Base-by-base conservation (phyloP, 805 yeast genomes). In the Saturnispora saitoi region DNA sequence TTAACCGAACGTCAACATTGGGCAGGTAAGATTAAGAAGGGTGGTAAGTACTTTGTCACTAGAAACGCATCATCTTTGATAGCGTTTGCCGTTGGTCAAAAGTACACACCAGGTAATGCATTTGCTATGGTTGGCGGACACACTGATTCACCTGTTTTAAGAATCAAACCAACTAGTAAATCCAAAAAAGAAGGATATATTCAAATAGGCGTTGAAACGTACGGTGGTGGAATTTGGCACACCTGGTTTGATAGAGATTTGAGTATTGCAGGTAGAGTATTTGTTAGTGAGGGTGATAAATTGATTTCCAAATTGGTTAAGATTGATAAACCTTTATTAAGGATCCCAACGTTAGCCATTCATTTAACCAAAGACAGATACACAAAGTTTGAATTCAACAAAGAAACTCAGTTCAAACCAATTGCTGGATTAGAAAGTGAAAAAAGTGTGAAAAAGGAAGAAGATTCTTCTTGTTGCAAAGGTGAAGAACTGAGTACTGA, bases 241-340 rank as follows among this genome's bases (percentile, higher is more conserved):
- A 79, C 96, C 4, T 91, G 98, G 97, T 91, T 93, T 61, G 99
- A 91, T 65, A 79, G 97, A 51, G 97, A 91, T 64, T 73, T 93
- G 57, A 76, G 91, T 34, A 70, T 89, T 51, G 98, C 97, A 8
- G 99, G 99, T 14, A 74, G 98, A 56, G 95, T 91, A 1, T 82
- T 82, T 61, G 83, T 86, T 15, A 72, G 68, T 37, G 67, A 63
- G 4, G 54, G 65, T 4, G 83, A 78, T 8, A 70, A 73, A 48
- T 73, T 68, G 49, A 76, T 77, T 43, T 77, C 95, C 3, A 80
- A 74, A 58, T 71, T 93, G 52, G 78, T 93, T 50, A 86, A 88
- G 66, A 75, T 93, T 53, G 79, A 84, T 54, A 83, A 78, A 63
- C 97, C 99, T 2, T 62, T 91, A 47, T 71, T 93, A 59, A 80